These are phyloP conservation scores for Aegilops sharonensis DNA, from an alignment of 176 grass and related monocot genomes.

Conservation along the genomic window DNA sequence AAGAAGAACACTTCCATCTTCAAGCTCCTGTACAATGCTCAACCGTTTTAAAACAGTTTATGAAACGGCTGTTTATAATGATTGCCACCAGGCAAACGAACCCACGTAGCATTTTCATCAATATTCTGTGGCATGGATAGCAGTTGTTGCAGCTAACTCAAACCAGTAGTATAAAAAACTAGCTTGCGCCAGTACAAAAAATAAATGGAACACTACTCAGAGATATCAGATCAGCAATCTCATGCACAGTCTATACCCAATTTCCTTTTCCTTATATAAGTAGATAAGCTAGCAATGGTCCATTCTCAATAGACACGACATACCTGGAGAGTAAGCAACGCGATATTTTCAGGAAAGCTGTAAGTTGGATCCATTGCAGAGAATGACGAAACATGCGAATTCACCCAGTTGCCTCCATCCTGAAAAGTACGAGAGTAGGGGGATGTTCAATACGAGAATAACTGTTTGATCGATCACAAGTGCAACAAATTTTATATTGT, in stretches of 20 bases:
- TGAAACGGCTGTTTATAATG: no score
- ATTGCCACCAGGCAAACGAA: no score
- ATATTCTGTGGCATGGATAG: background rate
- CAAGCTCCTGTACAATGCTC: constrained; percentile 53
- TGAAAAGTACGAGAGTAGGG: constrained; percentile 33
- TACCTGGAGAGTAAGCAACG: constrained; percentile 88
- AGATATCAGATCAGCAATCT: background rate
- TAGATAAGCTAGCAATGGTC: background rate
- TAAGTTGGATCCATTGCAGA: constrained; percentile 89
- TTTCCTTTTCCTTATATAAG: background rate
- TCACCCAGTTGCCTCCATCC: constrained; percentile 79
- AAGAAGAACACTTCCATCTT: constrained; percentile 74
- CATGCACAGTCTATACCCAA: background rate
- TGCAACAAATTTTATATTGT: constrained; percentile 20
- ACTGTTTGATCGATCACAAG: constrained; percentile 15
- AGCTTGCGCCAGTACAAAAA: background rate
- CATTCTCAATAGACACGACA: background rate
- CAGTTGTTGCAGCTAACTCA: constrained; percentile 20
- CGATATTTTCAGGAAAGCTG: constrained; percentile 91
- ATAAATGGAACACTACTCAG: no score
- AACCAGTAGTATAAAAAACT: background rate
- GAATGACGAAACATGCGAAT: constrained; percentile 67
- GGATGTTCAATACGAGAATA: constrained; percentile 21
- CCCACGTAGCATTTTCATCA: no score
- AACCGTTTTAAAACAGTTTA: constrained; percentile 5